Percentiles rank a stretch among this genome's conserved stretches.
Conservation (phyloP, 139 green algal genomes). For the Microglena sp. region DNA sequence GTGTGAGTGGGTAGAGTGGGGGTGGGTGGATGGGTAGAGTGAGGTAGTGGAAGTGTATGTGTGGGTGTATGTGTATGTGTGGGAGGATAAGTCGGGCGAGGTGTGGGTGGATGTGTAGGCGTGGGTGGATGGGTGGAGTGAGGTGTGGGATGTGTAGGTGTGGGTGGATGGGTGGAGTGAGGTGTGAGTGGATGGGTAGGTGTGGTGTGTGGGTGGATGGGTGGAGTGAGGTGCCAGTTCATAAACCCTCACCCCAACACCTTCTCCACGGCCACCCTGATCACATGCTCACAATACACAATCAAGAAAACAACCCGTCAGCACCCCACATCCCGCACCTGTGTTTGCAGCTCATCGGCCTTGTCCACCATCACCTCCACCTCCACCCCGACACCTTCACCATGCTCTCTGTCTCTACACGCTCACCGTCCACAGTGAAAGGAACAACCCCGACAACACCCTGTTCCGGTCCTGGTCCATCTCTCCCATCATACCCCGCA, state of each 20-base stretch:
- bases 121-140: neutral
- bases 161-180: neutral
- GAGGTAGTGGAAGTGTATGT: neutral
- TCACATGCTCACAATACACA: neutral
- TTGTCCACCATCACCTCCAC: conserved; percentile 71
- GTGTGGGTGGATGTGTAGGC: neutral
- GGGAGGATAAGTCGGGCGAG: neutral
- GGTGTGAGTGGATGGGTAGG: neutral
- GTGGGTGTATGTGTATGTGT: neutral
- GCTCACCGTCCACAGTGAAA: neutral
- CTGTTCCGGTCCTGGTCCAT: neutral
- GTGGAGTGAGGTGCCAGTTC: neutral
- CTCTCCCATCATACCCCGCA: neutral
- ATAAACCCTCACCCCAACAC: neutral
- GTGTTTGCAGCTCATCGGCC: conserved; percentile 58
- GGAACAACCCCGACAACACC: neutral
- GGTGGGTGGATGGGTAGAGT: neutral
- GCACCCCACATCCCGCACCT: conserved; percentile 17
- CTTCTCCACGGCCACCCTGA: neutral
- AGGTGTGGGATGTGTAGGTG: neutral
- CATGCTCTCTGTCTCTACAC: neutral
- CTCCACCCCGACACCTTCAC: neutral
- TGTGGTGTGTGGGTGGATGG: neutral
- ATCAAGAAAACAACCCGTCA: neutral
- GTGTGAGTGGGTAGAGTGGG: neutral